phyloP scores from a whole-genome alignment of 768 basidiomycete genomes.

The Dentipellis sp. region DNA sequence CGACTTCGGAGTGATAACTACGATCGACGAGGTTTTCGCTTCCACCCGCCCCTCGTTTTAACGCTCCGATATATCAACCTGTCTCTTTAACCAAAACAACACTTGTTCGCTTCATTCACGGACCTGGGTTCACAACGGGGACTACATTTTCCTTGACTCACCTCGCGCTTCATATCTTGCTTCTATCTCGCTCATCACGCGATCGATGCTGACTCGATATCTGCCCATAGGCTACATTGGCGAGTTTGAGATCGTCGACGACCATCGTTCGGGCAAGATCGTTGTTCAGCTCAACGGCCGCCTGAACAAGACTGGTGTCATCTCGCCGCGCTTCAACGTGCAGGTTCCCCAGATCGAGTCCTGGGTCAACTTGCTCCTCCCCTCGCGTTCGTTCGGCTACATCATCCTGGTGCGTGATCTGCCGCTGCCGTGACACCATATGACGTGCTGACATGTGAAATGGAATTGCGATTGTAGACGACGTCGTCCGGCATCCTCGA shows the following conservation, averaged over 20 bases:
- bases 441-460: neutral
- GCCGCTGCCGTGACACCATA: neutral
- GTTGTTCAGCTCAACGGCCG: slow-evolving; percentile 98
- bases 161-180: neutral
- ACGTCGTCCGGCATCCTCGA: slow-evolving; percentile 98
- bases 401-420: slow-evolving; percentile 74
- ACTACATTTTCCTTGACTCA: slow-evolving; percentile 28
- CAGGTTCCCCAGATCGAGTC: slow-evolving; percentile 86
- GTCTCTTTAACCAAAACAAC: slow-evolving; percentile 54
- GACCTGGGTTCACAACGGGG: slow-evolving; percentile 49
- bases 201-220: neutral
- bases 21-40: slow-evolving; percentile 49
- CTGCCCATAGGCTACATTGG: slow-evolving; percentile 81
- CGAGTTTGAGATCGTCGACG: slow-evolving; percentile 97
- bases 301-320: slow-evolving; percentile 99
- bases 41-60: slow-evolving; percentile 76
- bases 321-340: slow-evolving; percentile 98
- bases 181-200: neutral
- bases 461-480: slow-evolving; percentile 41
- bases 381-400: slow-evolving; percentile 92
- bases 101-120: slow-evolving; percentile 25
- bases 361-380: slow-evolving; percentile 96
- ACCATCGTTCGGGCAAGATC: slow-evolving; percentile 97
- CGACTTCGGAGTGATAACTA: slow-evolving; percentile 77
- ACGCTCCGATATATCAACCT: slow-evolving; percentile 63